These are phyloP conservation scores for Rubia balearica DNA, from an alignment of 305 asterid genomes.

Conservation along the genomic window DNA sequence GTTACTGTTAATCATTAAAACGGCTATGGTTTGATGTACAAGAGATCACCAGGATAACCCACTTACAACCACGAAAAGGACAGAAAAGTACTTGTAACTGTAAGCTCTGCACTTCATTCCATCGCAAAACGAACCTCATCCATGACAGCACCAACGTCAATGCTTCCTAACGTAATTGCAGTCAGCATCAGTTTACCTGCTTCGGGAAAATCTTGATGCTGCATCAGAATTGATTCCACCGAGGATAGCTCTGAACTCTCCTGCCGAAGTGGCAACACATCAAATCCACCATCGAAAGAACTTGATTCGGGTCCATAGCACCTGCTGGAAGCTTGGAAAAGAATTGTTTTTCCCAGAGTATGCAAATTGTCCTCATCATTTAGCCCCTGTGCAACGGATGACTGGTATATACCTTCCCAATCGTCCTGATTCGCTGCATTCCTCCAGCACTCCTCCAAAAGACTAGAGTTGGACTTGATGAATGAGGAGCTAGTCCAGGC, in stretches of 20 bases:
- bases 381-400: constrained; percentile 64
- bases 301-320: constrained; percentile 69
- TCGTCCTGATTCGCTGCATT: constrained; percentile 84
- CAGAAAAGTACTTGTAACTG: neutral
- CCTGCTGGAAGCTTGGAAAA: constrained; percentile 68
- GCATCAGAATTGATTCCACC: constrained; percentile 65
- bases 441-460: constrained; percentile 93
- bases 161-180: constrained; percentile 61
- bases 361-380: constrained; percentile 59
- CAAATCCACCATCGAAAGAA: constrained; percentile 52
- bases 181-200: constrained; percentile 84
- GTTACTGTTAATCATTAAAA: neutral
- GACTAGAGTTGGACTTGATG: constrained; percentile 49
- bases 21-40: neutral
- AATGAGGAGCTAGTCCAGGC: constrained; percentile 83
- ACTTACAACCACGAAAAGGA: neutral
- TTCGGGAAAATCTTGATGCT: constrained; percentile 78
- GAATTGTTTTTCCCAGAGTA: constrained; percentile 48
- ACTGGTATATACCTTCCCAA: constrained; percentile 57
- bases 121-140: constrained; percentile 30
- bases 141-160: constrained; percentile 17
- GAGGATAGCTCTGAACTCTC: constrained; percentile 40
- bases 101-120: constrained; percentile 24
- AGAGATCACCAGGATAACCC: neutral
- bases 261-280: constrained; percentile 56